Evolutionary conservation across 1,284 basidiomycete species (phyloP).

Genomic region (Ceratobasidium sp.): DNA sequence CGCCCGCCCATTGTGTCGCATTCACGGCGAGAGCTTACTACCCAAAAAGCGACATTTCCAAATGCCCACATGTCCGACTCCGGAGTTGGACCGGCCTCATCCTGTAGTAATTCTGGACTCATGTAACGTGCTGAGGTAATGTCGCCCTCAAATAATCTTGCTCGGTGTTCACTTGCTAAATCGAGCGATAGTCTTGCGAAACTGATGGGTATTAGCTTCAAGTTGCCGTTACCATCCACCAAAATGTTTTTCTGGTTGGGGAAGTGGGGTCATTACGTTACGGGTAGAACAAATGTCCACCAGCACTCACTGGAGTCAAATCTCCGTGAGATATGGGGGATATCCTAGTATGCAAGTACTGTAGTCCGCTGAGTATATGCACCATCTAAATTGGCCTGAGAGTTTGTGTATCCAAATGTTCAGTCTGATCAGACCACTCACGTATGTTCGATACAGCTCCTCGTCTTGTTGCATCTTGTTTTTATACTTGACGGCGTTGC

Average conservation of each 20-base stretch:
- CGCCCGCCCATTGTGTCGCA: background rate
- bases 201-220: conserved; percentile 30
- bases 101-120: conserved; percentile 31
- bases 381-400: background rate
- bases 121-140: conserved; percentile 17
- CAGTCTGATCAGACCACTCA: background rate
- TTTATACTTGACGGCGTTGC: conserved; percentile 6
- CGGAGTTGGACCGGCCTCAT: conserved; percentile 10
- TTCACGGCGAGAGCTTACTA: background rate
- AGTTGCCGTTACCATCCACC: conserved; percentile 9
- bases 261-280: background rate
- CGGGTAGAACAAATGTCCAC: background rate
- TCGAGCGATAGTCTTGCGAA: background rate
- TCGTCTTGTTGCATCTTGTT: conserved; percentile 27
- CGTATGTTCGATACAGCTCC: conserved; percentile 4
- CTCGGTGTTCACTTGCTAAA: background rate
- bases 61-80: conserved; percentile 44
- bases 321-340: conserved; percentile 18
- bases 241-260: conserved; percentile 30
- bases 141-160: background rate
- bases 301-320: conserved; percentile 24
- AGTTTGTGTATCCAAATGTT: too few relatives aligned
- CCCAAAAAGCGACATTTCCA: conserved; percentile 42
- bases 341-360: conserved; percentile 14
- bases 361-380: conserved; percentile 13